Conservation (phyloP, 2,329 filamentous ascomycete genomes). For the Monosporascus sp. region DNA sequence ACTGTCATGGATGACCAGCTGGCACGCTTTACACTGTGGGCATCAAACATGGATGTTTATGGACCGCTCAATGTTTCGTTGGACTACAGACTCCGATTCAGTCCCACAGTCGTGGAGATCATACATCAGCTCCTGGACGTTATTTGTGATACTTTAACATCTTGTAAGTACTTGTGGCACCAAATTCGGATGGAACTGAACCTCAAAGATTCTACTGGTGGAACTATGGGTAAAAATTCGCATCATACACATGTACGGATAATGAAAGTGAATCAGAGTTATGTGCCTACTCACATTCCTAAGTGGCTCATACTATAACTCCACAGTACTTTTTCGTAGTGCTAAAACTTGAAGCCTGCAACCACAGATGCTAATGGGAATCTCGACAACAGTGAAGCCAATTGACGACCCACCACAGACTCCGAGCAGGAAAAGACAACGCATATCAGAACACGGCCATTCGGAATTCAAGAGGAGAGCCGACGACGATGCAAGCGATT, state of each 20-base stretch:
- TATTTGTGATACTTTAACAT: slow-evolving; percentile 5
- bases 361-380: slow-evolving; percentile 9
- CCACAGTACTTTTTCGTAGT: too few relatives aligned
- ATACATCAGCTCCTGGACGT: slow-evolving; percentile 21
- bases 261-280: not conserved
- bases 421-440: slow-evolving; percentile 11
- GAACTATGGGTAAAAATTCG: too few relatives aligned
- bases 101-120: slow-evolving; percentile 19
- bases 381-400: slow-evolving; percentile 16
- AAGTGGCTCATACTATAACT: not conserved
- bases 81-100: slow-evolving; percentile 26
- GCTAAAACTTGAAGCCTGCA: too few relatives aligned
- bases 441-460: not conserved
- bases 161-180: slow-evolving; percentile 3
- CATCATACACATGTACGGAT: too few relatives aligned
- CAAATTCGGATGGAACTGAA: slow-evolving; percentile 2
- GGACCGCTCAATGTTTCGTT: slow-evolving; percentile 24
- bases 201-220: too few relatives aligned
- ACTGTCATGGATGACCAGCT: slow-evolving; percentile 24
- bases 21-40: slow-evolving; percentile 17
- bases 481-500: slow-evolving; percentile 9
- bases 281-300: not conserved
- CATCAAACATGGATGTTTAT: slow-evolving; percentile 24
- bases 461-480: slow-evolving; percentile 1
- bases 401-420: slow-evolving; percentile 14